These are phyloP conservation scores for Nepenthes gracilis DNA, from an alignment of 148 eudicot genomes.

Conservation along the genomic window DNA sequence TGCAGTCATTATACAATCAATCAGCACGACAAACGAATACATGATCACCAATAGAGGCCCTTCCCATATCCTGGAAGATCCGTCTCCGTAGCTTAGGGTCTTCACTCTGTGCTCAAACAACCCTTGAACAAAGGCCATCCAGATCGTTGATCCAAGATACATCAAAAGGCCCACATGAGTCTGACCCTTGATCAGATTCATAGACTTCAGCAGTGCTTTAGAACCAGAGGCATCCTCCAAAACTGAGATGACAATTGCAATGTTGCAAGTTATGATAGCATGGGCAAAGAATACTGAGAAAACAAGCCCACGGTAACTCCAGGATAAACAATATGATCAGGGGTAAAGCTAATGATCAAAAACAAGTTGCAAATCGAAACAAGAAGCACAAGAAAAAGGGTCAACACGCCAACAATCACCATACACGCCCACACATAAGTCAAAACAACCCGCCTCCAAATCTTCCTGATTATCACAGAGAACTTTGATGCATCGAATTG, in stretches of 20 bases:
- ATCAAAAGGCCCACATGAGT: slow-evolving; percentile 78
- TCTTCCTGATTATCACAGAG: slow-evolving; percentile 36
- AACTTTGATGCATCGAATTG: slow-evolving; percentile 49
- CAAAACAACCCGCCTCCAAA: slow-evolving; percentile 63
- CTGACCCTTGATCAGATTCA: slow-evolving; percentile 23
- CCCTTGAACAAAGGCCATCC: slow-evolving; percentile 76
- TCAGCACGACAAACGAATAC: slow-evolving; percentile 80
- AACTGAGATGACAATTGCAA: slow-evolving; percentile 30
- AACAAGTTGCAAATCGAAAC: slow-evolving; percentile 47
- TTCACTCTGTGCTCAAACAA: slow-evolving; percentile 93
- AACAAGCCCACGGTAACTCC: slow-evolving; percentile 20
- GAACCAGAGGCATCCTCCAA: slow-evolving; percentile 38
- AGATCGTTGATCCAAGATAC: slow-evolving; percentile 73
- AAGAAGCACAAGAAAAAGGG: slow-evolving; percentile 49
- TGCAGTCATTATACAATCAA: slow-evolving; percentile 82
- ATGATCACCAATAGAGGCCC: slow-evolving; percentile 84
- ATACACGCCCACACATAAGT: slow-evolving; percentile 66
- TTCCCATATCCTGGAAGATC: slow-evolving; percentile 84
- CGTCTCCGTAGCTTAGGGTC: slow-evolving; percentile 84
- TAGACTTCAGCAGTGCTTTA: slow-evolving; percentile 31
- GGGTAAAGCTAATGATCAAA: slow-evolving; percentile 36
- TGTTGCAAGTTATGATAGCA: slow-evolving; percentile 29
- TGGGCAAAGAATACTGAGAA: slow-evolving; percentile 35
- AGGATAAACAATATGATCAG: slow-evolving; percentile 44
- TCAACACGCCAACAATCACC: slow-evolving; percentile 50